phyloP scores from a whole-genome alignment of 352 stramenopile species.

The Thalassiosira ordinaria region DNA sequence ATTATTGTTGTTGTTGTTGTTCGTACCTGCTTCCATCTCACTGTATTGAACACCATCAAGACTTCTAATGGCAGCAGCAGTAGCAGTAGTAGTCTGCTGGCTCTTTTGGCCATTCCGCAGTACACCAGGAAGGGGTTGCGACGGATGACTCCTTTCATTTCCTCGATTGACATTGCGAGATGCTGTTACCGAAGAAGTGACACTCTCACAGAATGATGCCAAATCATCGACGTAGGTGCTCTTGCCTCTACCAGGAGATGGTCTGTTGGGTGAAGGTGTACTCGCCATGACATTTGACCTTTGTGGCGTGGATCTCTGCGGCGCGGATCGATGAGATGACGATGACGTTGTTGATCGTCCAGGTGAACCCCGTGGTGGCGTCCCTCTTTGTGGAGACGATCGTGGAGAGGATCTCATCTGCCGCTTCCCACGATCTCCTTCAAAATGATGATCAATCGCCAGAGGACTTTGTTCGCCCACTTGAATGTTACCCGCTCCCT shows the following conservation, averaged over 20 bases:
- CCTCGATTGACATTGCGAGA: not conserved
- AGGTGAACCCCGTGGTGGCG: not conserved
- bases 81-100: not conserved
- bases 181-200: slow-evolving; percentile 10
- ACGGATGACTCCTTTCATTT: too few relatives aligned
- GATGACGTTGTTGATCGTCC: too few relatives aligned
- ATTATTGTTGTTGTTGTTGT: too few relatives aligned
- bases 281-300: too few relatives aligned
- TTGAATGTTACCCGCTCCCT: slow-evolving; percentile 14
- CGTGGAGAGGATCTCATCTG: too few relatives aligned
- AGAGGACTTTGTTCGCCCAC: slow-evolving; percentile 22
- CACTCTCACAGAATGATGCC: slow-evolving; percentile 31
- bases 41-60: not conserved
- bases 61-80: not conserved
- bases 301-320: not conserved
- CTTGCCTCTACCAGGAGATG: not conserved
- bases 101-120: not conserved
- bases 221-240: slow-evolving; percentile 43
- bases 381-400: not conserved
- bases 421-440: too few relatives aligned
- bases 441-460: slow-evolving; percentile 29
- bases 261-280: not conserved
- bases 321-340: too few relatives aligned
- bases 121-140: too few relatives aligned
- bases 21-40: not conserved